Percentiles rank a stretch among this genome's conserved stretches.
These are phyloP conservation scores for Globisporangium perplexum DNA, from an alignment of 352 stramenopile species.

Conservation along the genomic window DNA sequence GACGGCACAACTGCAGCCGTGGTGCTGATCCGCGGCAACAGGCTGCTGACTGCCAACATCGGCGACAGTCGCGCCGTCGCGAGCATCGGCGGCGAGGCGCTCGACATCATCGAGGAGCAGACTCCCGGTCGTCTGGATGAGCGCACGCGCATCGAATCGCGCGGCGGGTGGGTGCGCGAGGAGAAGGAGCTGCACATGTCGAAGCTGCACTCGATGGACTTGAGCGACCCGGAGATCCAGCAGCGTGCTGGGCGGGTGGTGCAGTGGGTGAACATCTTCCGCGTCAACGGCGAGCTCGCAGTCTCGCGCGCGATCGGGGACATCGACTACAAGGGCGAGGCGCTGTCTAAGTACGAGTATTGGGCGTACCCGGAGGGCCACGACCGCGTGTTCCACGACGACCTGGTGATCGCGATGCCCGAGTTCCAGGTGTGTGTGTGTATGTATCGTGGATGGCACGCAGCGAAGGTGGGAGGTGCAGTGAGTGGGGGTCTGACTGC, in stretches of 20 bases:
- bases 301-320: slow-evolving; percentile 91
- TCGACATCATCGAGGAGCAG: slow-evolving; percentile 88
- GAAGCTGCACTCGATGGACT: slow-evolving; percentile 85
- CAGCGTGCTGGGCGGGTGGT: slow-evolving; percentile 76
- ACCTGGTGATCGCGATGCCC: slow-evolving; percentile 82
- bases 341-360: slow-evolving; percentile 70
- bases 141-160: slow-evolving; percentile 57
- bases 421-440: slow-evolving; percentile 59
- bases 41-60: slow-evolving; percentile 80
- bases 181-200: slow-evolving; percentile 85
- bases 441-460: not conserved
- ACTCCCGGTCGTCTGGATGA: slow-evolving; percentile 73
- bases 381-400: slow-evolving; percentile 68
- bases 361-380: slow-evolving; percentile 84
- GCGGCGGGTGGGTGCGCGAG: slow-evolving; percentile 48
- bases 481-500: not conserved
- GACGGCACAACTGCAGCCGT: slow-evolving; percentile 76
- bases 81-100: slow-evolving; percentile 64
- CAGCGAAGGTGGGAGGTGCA: slow-evolving; percentile 4
- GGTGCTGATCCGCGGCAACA: slow-evolving; percentile 78
- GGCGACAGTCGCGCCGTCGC: slow-evolving; percentile 86
- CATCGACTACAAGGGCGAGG: slow-evolving; percentile 87
- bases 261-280: slow-evolving; percentile 82
- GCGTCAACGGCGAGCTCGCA: slow-evolving; percentile 90
- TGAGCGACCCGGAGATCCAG: slow-evolving; percentile 83